Percentiles rank a stretch among this genome's conserved stretches.
phyloP scores from a whole-genome alignment of 805 yeast species.

The Blastobotrys mokoenaii region DNA sequence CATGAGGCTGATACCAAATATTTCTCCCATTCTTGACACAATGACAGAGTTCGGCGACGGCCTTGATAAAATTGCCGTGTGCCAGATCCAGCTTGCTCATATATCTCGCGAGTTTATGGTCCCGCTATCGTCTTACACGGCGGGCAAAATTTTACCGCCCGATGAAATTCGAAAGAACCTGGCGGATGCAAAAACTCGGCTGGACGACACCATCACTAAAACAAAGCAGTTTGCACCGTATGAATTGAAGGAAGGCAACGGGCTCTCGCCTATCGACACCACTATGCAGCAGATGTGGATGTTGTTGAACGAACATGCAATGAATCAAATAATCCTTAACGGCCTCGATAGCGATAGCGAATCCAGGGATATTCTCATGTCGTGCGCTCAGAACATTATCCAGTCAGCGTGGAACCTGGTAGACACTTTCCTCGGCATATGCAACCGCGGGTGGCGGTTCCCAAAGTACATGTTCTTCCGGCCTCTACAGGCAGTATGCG shows the following conservation, averaged over 20 bases:
- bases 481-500: slow-evolving; percentile 15
- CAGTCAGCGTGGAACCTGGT: slow-evolving; percentile 5
- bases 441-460: slow-evolving; percentile 4
- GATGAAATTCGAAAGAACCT: no score
- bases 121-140: no score
- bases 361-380: slow-evolving; percentile 1
- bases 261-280: not conserved
- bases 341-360: not conserved
- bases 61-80: no score
- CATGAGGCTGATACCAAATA: no score
- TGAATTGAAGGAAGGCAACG: not conserved
- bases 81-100: no score
- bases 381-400: slow-evolving; percentile 4
- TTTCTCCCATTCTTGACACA: no score
- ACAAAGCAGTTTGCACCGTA: no score
- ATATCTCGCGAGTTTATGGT: no score
- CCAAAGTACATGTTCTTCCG: slow-evolving; percentile 15
- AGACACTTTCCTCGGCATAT: slow-evolving; percentile 8
- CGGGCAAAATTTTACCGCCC: no score
- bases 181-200: no score
- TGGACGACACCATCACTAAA: no score
- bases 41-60: no score
- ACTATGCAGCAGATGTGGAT: not conserved
- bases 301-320: not conserved
- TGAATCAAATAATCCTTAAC: not conserved